A percentile compares a stretch with the other conserved stretches of the same genome.
Conservation (phyloP, 768 basidiomycete genomes). For the Hydnomerulius pinastri region DNA sequence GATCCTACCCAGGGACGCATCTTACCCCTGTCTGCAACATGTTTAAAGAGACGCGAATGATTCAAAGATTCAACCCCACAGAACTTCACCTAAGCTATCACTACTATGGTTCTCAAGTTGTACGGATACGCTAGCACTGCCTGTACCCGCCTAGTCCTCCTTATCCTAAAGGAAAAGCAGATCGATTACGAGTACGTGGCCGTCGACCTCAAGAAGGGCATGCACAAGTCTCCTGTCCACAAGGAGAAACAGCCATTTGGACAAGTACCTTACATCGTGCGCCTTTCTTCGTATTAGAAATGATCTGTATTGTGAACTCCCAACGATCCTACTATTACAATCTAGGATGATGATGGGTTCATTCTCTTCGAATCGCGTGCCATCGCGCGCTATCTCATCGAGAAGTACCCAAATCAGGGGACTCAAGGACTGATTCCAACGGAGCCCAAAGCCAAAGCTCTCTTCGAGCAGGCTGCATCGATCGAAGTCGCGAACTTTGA, state of each 20-base stretch:
- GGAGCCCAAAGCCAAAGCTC: constrained; percentile 35
- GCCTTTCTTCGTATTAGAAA: no score
- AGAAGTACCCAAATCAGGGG: constrained; percentile 37
- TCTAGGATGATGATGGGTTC: constrained; percentile 38
- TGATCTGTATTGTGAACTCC: no score
- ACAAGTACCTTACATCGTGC: no score
- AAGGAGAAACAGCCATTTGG: no score
- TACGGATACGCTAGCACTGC: constrained; percentile 29
- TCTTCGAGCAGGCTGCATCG: constrained; percentile 50
- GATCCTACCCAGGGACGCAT: no score
- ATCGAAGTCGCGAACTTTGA: constrained; percentile 56
- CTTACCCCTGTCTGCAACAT: no score
- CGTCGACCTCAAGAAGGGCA: constrained; percentile 30
- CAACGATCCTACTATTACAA: no score
- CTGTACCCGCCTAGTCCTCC: constrained; percentile 38
- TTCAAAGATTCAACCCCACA: no score
- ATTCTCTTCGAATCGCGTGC: constrained; percentile 40
- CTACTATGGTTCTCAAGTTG: constrained; percentile 34
- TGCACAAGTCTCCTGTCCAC: no score
- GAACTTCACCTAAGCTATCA: no score
- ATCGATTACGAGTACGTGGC: constrained; percentile 36
- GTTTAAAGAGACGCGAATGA: no score
- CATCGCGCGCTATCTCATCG: constrained; percentile 39
- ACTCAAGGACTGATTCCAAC: constrained; percentile 33
- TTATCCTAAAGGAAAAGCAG: constrained; percentile 34